Base-by-base conservation (phyloP, 2,329 filamentous ascomycete species). In the Diaporthe sp. region DNA sequence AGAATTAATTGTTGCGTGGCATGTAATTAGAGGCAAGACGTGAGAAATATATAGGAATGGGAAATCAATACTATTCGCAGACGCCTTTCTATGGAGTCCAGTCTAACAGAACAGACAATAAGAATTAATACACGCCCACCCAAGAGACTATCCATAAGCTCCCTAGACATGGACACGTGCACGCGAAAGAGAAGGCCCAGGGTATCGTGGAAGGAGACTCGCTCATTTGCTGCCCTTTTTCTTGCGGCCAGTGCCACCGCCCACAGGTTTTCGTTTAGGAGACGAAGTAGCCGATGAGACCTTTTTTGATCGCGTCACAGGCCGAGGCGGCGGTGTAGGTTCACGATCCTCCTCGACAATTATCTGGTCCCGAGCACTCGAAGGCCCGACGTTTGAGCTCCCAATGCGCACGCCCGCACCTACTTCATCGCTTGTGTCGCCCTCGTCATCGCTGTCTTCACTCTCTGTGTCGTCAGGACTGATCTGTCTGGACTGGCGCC, bases 251-350 rank as follows among this genome's bases (percentile, higher is more conserved):
- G 79, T 80, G 20, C 79, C 79, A 31, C 76, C 70, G 17, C 78
- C 80, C 39, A 81, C 81, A 8, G 82, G 78, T 74, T 86, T 88
- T 77, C 84, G 82, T 80, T 87, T 87, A 83, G 75, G 77, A 73
- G 78, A 71, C 49, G 79, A 82, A 77, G 79, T 84, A 73, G 81
- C 79, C 34, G 80, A 79, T 22, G 81, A 78, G 57, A 79, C 83
- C 83, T 75, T 85, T 82, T 25, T 86, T 83, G 17, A 85, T 80
- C 74, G 67, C 47, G 73, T 76, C 47, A 76, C 60, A 47, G 71
- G 71, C 78, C 79, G 44, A 78, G 78, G 74, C 72, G 74, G 58
- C 72, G 79, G 74, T 22, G 76, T 75, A 28, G 71, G 73, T 39
- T 81, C 77, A 22, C 76, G 77, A 10, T 78, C 81, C 60, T 83